Evolutionary conservation across 2,329 filamentous ascomycete species (phyloP).

Genomic region (Anthostomella pinea): DNA sequence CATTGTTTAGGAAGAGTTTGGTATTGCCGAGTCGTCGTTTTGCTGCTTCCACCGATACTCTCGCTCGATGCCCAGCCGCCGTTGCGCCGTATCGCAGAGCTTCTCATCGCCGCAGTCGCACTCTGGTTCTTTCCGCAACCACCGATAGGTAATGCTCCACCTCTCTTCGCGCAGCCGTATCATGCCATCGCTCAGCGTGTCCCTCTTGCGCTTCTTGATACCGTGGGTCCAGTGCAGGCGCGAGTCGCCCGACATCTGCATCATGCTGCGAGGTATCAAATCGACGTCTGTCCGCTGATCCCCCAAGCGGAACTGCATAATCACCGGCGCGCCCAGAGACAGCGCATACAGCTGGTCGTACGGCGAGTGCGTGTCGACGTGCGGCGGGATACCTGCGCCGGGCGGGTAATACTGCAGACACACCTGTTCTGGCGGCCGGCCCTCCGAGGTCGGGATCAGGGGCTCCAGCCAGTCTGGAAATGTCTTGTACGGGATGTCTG

Average conservation of each 20-base stretch:
- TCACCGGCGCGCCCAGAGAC: conserved; percentile 21
- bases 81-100: conserved; percentile 51
- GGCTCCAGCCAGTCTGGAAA: conserved; percentile 52
- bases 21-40: too few species aligned
- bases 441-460: conserved; percentile 43
- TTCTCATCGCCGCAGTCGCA: conserved; percentile 50
- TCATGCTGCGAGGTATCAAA: conserved; percentile 46
- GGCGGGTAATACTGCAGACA: conserved; percentile 59
- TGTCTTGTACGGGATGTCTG: conserved; percentile 44
- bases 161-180: conserved; percentile 42
- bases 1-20: too few species aligned
- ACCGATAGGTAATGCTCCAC: conserved; percentile 56
- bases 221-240: conserved; percentile 55
- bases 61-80: conserved; percentile 42
- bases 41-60: conserved; percentile 48
- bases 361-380: conserved; percentile 55
- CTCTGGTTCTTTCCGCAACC: conserved; percentile 43
- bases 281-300: conserved; percentile 40
- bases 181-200: conserved; percentile 43
- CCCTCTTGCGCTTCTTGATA: conserved; percentile 53
- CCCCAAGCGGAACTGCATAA: conserved; percentile 30
- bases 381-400: conserved; percentile 57
- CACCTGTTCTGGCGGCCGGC: conserved; percentile 52
- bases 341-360: conserved; percentile 33
- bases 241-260: conserved; percentile 49